A percentile compares a stretch with the other conserved stretches of the same genome.
phyloP scores from a whole-genome alignment of 2,329 filamentous ascomycete genomes.

The Metarhizium humberi region DNA sequence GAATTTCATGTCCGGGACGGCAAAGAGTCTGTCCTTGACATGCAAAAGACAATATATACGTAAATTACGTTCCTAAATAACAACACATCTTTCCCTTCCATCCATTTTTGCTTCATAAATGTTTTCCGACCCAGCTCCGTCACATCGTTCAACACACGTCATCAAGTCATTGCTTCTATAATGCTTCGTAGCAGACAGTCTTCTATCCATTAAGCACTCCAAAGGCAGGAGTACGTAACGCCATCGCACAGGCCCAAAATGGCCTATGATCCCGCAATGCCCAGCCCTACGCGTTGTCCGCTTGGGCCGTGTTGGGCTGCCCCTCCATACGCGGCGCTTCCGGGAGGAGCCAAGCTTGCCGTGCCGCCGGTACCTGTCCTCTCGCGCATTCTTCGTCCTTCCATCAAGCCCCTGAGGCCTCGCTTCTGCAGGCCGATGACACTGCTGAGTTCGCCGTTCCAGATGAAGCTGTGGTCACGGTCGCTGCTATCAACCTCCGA shows the following conservation, averaged over 20 bases:
- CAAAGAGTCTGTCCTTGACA: too few species aligned
- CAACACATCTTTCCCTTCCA: neutral
- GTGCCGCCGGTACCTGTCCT: slow-evolving; percentile 40
- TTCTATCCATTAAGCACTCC: neutral
- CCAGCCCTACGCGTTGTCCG: slow-evolving; percentile 37
- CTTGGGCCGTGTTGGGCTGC: slow-evolving; percentile 10
- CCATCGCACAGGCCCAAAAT: neutral
- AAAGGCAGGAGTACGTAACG: neutral
- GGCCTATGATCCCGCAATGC: slow-evolving; percentile 38
- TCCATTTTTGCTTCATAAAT: too few species aligned
- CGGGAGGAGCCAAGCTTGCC: slow-evolving; percentile 13
- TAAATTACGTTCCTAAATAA: neutral
- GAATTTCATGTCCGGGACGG: too few species aligned
- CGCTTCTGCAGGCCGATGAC: slow-evolving; percentile 95
- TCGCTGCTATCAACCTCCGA: slow-evolving; percentile 43
- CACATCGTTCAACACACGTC: neutral
- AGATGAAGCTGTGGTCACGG: slow-evolving; percentile 44
- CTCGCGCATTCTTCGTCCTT: slow-evolving; percentile 78
- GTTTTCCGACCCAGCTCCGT: neutral
- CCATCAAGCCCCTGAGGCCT: slow-evolving; percentile 86
- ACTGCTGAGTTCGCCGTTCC: slow-evolving; percentile 73
- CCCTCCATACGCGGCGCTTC: slow-evolving; percentile 12
- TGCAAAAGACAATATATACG: too few species aligned
- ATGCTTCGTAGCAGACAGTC: neutral
- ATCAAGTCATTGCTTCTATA: neutral